Conservation (phyloP, 345 rosid genomes). For the Rhodamnia rubescens region DNA sequence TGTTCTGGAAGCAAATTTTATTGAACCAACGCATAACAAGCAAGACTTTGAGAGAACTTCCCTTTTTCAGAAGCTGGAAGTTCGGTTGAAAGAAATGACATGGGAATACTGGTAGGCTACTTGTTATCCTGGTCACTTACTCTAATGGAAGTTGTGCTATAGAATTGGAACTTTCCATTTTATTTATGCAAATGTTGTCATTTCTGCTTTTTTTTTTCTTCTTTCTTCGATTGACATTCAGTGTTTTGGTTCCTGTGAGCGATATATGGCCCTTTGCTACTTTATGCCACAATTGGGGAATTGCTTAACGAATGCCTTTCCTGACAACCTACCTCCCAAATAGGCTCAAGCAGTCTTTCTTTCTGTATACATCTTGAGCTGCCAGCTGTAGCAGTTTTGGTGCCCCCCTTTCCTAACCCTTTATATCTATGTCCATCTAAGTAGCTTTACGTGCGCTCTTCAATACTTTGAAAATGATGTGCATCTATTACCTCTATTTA, state of each 20-base stretch:
- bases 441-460: not conserved
- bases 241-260: not conserved
- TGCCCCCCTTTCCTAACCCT: not conserved
- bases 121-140: not conserved
- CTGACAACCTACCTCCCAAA: not conserved
- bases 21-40: slow-evolving; percentile 93
- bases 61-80: slow-evolving; percentile 89
- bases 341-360: not conserved
- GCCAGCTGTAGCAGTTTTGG: not conserved
- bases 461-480: not conserved
- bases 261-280: not conserved
- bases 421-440: not conserved
- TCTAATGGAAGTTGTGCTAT: not conserved
- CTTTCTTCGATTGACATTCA: not conserved
- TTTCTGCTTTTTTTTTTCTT: not conserved
- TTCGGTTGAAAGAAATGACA: slow-evolving; percentile 88
- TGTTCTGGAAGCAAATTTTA: slow-evolving; percentile 80
- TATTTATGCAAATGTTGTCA: not conserved
- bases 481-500: not conserved
- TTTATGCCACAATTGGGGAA: not conserved
- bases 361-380: not conserved
- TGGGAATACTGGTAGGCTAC: slow-evolving; percentile 69
- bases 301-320: not conserved
- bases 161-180: not conserved
- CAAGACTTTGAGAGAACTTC: slow-evolving; percentile 96